A percentile compares a stretch with the other conserved stretches of the same genome.
phyloP scores from a whole-genome alignment of 805 yeast genomes.

The Blastobotrys parvus region DNA sequence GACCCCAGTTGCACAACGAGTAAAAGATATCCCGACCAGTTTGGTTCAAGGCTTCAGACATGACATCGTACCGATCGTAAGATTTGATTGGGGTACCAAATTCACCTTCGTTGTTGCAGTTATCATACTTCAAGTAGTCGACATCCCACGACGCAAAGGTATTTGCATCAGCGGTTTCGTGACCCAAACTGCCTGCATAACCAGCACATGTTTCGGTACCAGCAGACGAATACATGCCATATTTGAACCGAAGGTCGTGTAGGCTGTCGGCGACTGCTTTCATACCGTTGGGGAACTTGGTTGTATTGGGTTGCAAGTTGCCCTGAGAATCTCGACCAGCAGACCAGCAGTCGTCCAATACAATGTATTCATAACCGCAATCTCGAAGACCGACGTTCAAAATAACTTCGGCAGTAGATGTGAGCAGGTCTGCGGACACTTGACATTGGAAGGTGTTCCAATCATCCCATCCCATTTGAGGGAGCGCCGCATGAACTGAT shows the following conservation, averaged over 20 bases:
- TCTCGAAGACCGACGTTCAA: conserved; percentile 17
- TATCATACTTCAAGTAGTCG: conserved; percentile 25
- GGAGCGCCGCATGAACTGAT: not conserved
- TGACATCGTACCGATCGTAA: conserved; percentile 18
- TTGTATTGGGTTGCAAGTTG: conserved; percentile 15
- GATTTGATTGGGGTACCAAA: conserved; percentile 18
- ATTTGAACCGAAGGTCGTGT: conserved; percentile 18
- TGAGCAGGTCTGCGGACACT: conserved; percentile 18
- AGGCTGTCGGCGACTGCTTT: conserved; percentile 17
- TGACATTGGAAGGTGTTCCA: conserved; percentile 24
- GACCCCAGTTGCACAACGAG: conserved; percentile 25
- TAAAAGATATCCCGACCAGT: conserved; percentile 24
- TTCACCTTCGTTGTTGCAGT: conserved; percentile 22
- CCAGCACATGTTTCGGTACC: conserved; percentile 24
- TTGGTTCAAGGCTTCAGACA: conserved; percentile 22
- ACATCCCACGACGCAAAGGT: conserved; percentile 22
- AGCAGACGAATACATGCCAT: conserved; percentile 26
- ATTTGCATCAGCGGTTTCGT: conserved; percentile 21
- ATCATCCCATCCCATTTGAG: conserved; percentile 8
- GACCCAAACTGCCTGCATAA: conserved; percentile 21
- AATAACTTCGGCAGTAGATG: conserved; percentile 18
- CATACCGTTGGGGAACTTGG: conserved; percentile 23
- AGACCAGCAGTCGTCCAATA: conserved; percentile 25
- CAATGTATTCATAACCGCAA: conserved; percentile 22
- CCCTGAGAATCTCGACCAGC: conserved; percentile 13